A percentile compares a stretch with the other conserved stretches of the same genome.
phyloP scores from a whole-genome alignment of 495 filamentous ascomycete species.

The Sordaria brevicollis region DNA sequence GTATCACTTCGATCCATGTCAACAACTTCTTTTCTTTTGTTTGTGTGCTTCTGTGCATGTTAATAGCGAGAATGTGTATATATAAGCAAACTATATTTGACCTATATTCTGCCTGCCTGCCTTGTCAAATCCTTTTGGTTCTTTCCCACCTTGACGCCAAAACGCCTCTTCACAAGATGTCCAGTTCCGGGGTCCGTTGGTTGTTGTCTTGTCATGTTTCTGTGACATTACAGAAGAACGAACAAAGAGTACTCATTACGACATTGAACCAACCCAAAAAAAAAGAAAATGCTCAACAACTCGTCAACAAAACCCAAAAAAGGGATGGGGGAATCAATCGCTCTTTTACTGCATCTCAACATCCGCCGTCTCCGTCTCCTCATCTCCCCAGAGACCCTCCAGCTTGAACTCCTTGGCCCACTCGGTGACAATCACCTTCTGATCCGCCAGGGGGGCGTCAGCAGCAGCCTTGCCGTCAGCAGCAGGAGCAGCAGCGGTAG shows the following conservation, averaged over 20 bases:
- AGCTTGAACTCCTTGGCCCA: constrained; percentile 96
- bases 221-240: neutral
- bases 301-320: neutral
- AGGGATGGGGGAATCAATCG: neutral
- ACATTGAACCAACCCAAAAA: neutral
- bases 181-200: neutral
- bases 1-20: too few species aligned
- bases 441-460: constrained; percentile 44
- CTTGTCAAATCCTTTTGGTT: neutral
- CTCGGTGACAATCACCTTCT: constrained; percentile 78
- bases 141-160: constrained; percentile 6
- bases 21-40: too few species aligned
- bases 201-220: neutral
- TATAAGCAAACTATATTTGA: neutral
- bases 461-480: constrained; percentile 12
- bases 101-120: neutral
- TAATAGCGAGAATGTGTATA: neutral
- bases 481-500: constrained; percentile 15
- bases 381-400: constrained; percentile 81
- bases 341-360: constrained; percentile 18
- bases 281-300: neutral
- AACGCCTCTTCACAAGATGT: constrained; percentile 8
- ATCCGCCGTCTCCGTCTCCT: constrained; percentile 16
- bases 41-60: too few species aligned
- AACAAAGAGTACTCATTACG: neutral